Base-by-base conservation (phyloP, 257 asterid species). In the Solanum etuberosum region DNA sequence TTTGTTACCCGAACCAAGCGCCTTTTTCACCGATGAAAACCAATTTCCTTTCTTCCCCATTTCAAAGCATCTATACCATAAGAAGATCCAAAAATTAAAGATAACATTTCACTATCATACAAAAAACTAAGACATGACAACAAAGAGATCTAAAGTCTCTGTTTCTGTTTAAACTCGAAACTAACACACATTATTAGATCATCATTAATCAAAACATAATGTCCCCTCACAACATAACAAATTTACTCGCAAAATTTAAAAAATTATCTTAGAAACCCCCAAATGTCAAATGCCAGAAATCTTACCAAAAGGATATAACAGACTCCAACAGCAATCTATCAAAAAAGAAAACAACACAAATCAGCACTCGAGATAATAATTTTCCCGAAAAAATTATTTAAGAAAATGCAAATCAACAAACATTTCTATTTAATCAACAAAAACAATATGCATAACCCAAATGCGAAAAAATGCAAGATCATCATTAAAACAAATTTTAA, bases 21-120 rank as follows among this genome's bases (percentile, higher is more conserved):
- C 97, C 87, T 87, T 93, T 92, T 91, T 93, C 86, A 95, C 91
- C 72, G 93, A 91, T 77, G 90, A 89, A 89, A 92, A 85, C 91
- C 93, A 93, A 86, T 92, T 87, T 88, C 95, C 93, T 89, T 90
- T 92, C 92, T 91, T 93, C 88, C 95, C 95, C 98, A 95, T 94
- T 90, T 88, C 94, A 90, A 76, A 86, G 70, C 70, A 83, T 54
- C 68, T 83, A 42, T 54, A 5, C 65, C 65, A 57, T 57, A 57
- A 57, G 65, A 57, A 57, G 65, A 57, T 57, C 37, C 32, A 43
- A 61, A 71, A 38, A 71, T 32, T 40, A 16, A 68, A 71, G 8
- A 71, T 11, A 76, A 38, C 54, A 38, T 37, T 74, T 10, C 27
- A 29, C 40, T 46, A 29, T 48, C 70, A 46, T 9, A 80, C 21